These are phyloP conservation scores for Pinus tabuliformis DNA, from an alignment of 75 land plant genomes.

Conservation along the genomic window DNA sequence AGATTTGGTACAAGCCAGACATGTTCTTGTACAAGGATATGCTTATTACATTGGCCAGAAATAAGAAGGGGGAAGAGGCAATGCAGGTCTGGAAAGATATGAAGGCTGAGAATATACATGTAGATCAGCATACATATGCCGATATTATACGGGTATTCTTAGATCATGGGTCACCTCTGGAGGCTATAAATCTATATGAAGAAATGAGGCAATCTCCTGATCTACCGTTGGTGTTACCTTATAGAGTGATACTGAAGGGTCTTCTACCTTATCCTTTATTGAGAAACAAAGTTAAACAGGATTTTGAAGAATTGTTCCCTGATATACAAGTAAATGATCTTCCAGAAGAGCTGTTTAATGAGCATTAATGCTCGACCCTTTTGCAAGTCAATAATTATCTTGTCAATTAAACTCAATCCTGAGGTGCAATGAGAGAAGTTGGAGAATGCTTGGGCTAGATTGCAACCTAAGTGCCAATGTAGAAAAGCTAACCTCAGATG, in stretches of 20 bases:
- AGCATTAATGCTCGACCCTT: too few species aligned
- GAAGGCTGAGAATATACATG: slow-evolving; percentile 53
- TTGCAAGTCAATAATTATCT: too few species aligned
- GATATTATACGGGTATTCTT: slow-evolving; percentile 72
- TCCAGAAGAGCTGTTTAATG: slow-evolving; percentile 19
- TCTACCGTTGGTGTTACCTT: slow-evolving; percentile 51
- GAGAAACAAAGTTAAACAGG: slow-evolving; percentile 64
- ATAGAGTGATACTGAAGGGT: slow-evolving; percentile 67
- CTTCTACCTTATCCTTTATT: slow-evolving; percentile 55
- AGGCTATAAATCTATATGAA: slow-evolving; percentile 72
- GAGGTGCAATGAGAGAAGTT: too few species aligned
- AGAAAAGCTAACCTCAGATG: too few species aligned
- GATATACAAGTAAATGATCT: slow-evolving; percentile 59
- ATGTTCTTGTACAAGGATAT: slow-evolving; percentile 84
- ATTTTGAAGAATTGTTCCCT: slow-evolving; percentile 66
- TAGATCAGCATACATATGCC: slow-evolving; percentile 72
- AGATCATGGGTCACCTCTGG: slow-evolving; percentile 46
- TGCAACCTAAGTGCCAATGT: too few species aligned
- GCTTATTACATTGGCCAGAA: slow-evolving; percentile 79
- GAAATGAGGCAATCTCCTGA: slow-evolving; percentile 75
- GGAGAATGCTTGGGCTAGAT: too few species aligned
- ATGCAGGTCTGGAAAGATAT: slow-evolving; percentile 64
- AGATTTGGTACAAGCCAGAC: slow-evolving; percentile 91
- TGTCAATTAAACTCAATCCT: too few species aligned
- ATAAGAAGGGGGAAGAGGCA: slow-evolving; percentile 56